These are phyloP conservation scores for Ophidiomyces ophidiicola DNA, from an alignment of 2,329 filamentous ascomycete genomes.

Conservation along the genomic window DNA sequence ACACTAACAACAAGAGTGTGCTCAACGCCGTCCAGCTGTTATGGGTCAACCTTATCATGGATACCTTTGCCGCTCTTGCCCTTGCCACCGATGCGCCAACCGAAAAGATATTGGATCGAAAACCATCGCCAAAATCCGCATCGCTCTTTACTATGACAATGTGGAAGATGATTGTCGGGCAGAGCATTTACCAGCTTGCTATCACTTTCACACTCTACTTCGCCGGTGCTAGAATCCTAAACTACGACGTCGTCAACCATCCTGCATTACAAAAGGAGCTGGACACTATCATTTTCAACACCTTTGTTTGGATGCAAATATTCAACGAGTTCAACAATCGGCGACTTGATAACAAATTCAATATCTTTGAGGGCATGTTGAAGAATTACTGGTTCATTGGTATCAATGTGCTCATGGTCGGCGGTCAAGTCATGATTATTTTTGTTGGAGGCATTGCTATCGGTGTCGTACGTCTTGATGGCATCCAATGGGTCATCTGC, in stretches of 20 bases:
- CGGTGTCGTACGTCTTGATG: constrained; percentile 56
- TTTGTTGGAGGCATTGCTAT: constrained; percentile 76
- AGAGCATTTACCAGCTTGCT: constrained; percentile 74
- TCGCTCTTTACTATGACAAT: constrained; percentile 76
- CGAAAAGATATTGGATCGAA: constrained; percentile 65
- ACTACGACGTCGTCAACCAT: constrained; percentile 39
- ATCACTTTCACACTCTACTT: constrained; percentile 76
- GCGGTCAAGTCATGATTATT: constrained; percentile 78
- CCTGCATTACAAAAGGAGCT: constrained; percentile 42
- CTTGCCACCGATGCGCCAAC: constrained; percentile 84
- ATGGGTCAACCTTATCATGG: constrained; percentile 97
- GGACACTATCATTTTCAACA: constrained; percentile 85
- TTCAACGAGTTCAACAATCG: constrained; percentile 98
- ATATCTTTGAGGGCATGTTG: constrained; percentile 80
- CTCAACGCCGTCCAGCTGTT: constrained; percentile 81
- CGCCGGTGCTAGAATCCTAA: constrained; percentile 50
- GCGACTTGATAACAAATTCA: constrained; percentile 85
- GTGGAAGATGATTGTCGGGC: constrained; percentile 99
- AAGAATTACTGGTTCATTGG: constrained; percentile 79
- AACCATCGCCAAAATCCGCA: constrained; percentile 62
- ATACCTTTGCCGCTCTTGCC: constrained; percentile 80
- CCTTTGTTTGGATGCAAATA: constrained; percentile 99
- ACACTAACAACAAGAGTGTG: constrained; percentile 56
- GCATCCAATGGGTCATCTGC: constrained; percentile 76
- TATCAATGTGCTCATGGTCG: constrained; percentile 79